Conservation (phyloP, 768 basidiomycete species). For the Rhizopogon vinicolor region DNA sequence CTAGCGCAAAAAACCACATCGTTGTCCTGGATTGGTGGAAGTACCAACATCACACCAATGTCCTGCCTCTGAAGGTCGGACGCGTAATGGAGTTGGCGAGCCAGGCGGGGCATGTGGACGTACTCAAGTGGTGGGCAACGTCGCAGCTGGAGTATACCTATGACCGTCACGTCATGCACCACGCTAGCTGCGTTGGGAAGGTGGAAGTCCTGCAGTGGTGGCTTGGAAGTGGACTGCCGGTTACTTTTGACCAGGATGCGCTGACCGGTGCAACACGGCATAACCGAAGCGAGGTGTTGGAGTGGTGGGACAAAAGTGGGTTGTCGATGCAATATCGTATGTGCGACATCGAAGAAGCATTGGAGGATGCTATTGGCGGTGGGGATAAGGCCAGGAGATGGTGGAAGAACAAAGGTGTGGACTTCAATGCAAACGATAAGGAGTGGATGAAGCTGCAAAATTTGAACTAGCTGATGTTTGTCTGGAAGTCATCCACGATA, state of each 20-base stretch:
- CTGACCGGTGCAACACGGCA: constrained; percentile 77
- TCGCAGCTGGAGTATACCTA: constrained; percentile 77
- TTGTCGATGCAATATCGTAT: constrained; percentile 81
- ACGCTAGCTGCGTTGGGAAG: constrained; percentile 77
- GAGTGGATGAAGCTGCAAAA: constrained; percentile 86
- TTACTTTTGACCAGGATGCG: constrained; percentile 78
- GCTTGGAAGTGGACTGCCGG: constrained; percentile 69
- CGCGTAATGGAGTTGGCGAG: constrained; percentile 85
- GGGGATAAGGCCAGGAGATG: constrained; percentile 70
- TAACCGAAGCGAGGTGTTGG: constrained; percentile 75
- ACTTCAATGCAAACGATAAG: constrained; percentile 79
- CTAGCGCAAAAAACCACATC: constrained; percentile 75
- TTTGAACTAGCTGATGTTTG: constrained; percentile 45
- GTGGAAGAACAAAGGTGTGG: constrained; percentile 80
- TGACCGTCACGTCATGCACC: constrained; percentile 70
- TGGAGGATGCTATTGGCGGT: constrained; percentile 84
- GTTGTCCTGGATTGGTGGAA: constrained; percentile 84
- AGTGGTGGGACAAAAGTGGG: constrained; percentile 85
- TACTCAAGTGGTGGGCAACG: constrained; percentile 82
- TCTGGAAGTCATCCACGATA: background rate
- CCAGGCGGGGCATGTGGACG: constrained; percentile 68
- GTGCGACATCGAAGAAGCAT: constrained; percentile 89
- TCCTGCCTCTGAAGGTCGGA: constrained; percentile 72
- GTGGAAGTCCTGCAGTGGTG: constrained; percentile 83
- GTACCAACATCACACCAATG: constrained; percentile 40